These are phyloP conservation scores for Penicillium antarcticum DNA, from an alignment of 495 filamentous ascomycete genomes.

Conservation along the genomic window DNA sequence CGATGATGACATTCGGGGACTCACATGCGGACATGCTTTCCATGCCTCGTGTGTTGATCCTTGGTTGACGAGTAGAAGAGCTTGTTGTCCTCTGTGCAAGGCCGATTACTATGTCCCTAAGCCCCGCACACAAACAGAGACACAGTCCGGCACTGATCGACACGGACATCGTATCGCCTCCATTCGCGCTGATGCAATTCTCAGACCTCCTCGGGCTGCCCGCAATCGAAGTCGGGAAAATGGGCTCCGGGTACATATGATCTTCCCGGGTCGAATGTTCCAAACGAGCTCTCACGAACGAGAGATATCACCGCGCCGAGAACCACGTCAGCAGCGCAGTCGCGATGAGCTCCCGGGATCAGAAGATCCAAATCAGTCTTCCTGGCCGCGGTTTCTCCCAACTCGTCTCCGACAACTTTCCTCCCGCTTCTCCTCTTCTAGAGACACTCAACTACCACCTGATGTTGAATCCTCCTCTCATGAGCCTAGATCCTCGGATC, in stretches of 20 bases:
- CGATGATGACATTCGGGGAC: slow-evolving; percentile 89
- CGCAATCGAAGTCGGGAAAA: slow-evolving; percentile 6
- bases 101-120: slow-evolving; percentile 93
- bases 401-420: slow-evolving; percentile 14
- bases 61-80: slow-evolving; percentile 88
- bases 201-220: slow-evolving; percentile 18
- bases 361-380: background rate
- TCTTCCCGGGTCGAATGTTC: slow-evolving; percentile 15
- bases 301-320: background rate
- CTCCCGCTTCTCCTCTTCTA: background rate
- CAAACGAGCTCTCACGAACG: background rate
- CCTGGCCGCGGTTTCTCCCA: slow-evolving; percentile 20
- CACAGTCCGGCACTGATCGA: slow-evolving; percentile 10
- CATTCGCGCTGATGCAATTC: slow-evolving; percentile 11
- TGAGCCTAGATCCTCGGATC: background rate
- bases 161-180: slow-evolving; percentile 11
- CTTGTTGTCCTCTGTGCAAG: slow-evolving; percentile 97
- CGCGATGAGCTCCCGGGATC: background rate
- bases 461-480: background rate
- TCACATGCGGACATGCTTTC: slow-evolving; percentile 95
- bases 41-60: slow-evolving; percentile 92
- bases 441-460: background rate
- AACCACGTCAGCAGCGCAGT: background rate
- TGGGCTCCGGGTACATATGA: slow-evolving; percentile 13
- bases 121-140: slow-evolving; percentile 49